phyloP scores from a whole-genome alignment of 331 rosid species.

The Quercus phellos region DNA sequence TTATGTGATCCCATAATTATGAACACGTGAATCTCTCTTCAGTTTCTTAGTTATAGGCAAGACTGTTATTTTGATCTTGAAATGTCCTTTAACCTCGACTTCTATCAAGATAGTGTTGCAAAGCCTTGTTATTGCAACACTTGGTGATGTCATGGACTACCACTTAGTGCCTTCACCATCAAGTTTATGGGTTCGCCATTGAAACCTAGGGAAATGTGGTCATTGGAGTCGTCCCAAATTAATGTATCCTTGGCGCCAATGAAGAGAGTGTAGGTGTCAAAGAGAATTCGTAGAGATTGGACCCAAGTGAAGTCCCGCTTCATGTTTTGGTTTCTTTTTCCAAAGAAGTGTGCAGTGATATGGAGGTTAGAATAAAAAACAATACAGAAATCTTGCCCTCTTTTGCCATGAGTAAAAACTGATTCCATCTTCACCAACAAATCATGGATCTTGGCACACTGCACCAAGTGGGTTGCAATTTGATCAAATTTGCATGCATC shows the following conservation, averaged over 20 bases:
- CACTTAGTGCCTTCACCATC: conserved; percentile 8
- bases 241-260: conserved; percentile 29
- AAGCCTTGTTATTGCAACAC: not conserved
- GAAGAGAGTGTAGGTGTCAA: conserved; percentile 24
- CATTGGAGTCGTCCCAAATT: conserved; percentile 25
- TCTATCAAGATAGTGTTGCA: conserved; percentile 11
- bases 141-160: not conserved
- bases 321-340: conserved; percentile 26
- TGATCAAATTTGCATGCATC: not conserved
- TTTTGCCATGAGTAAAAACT: conserved; percentile 42
- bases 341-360: conserved; percentile 45
- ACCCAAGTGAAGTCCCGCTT: conserved; percentile 51
- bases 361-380: conserved; percentile 39
- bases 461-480: conserved; percentile 42
- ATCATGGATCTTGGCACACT: conserved; percentile 48
- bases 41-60: conserved; percentile 24
- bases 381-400: conserved; percentile 30
- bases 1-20: conserved; percentile 21
- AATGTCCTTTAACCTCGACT: conserved; percentile 28
- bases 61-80: conserved; percentile 29
- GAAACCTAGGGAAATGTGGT: conserved; percentile 27
- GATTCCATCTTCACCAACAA: conserved; percentile 45
- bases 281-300: conserved; percentile 40
- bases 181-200: conserved; percentile 7
- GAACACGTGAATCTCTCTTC: conserved; percentile 20